Base-by-base conservation (phyloP, 1,284 basidiomycete genomes). In the Coniferiporia sulphurascens region DNA sequence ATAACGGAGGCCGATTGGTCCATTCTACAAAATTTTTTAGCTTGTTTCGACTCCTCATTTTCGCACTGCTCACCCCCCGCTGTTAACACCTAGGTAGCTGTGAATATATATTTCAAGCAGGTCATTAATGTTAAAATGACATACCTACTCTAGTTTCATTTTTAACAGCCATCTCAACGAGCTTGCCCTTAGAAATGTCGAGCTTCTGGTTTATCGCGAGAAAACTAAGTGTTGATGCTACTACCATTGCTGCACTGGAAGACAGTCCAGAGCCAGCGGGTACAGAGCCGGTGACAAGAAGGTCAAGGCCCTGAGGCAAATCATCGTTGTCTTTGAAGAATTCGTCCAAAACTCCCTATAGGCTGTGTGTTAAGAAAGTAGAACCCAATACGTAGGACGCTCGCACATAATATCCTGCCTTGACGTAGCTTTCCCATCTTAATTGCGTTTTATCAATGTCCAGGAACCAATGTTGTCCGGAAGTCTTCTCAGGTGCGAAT, bases 401-500 rank as follows among this genome's bases (percentile, higher is more conserved):
- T 38, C 68, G 71, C 57, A 89, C 88, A 70, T 86, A 88, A 65
- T 89, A 89, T 9, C 86, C 85, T 12, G 89, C 91, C 70, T 93
- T 93, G 67, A 93, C 84, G 70, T 93, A 94, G 69, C 87, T 91
- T 68, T 91, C 89, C 93, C 91, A 94, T 57, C 87, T 75, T 36
- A 90, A 73, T 64, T 87, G 82, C 32, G 78, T 76, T 48, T 81
- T 85, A 66, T 89, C 80, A 60, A 93, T 91, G 46, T 86, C 85
- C 15, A 93, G 74, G 65, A 87, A 77, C 89, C 89, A 91, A 46
- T 76, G 72, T 59, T 82, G 77, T 5, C 75, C 71, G 59, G 74
- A 71, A 2, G 78, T 79, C 10, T 76, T 70, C 19, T 73, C 75
- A 9, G 87, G 88, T 1, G 79, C 72, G 67, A 89, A 88, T 8